Evolutionary conservation across 805 yeast genomes (phyloP).

Genomic region (Priceomyces carsonii): DNA sequence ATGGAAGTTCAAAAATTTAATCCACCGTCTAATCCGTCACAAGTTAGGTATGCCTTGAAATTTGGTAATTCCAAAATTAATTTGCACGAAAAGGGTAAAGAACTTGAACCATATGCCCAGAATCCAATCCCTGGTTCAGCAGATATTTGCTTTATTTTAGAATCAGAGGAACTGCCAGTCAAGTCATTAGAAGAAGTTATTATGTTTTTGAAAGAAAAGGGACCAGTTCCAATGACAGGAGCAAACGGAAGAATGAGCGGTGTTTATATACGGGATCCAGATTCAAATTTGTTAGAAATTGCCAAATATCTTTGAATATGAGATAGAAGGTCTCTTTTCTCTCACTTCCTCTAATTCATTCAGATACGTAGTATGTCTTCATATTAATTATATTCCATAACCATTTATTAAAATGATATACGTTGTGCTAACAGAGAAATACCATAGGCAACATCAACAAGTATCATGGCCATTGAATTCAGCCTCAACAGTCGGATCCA

Average conservation of each 20-base stretch:
- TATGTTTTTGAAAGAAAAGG: slow-evolving; percentile 4
- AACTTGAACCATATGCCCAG: slow-evolving; percentile 7
- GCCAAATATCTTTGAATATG: too few relatives aligned
- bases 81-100: slow-evolving; percentile 8
- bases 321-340: too few relatives aligned
- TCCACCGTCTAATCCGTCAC: slow-evolving; percentile 6
- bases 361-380: too few relatives aligned
- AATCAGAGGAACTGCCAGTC: slow-evolving; percentile 2
- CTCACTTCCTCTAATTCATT: too few relatives aligned
- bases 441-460: too few relatives aligned
- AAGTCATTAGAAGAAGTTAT: slow-evolving; percentile 4
- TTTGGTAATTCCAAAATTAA: slow-evolving; percentile 10
- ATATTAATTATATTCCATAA: too few relatives aligned
- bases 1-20: slow-evolving; percentile 4
- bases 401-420: too few relatives aligned
- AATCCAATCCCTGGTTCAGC: slow-evolving; percentile 8
- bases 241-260: slow-evolving; percentile 8
- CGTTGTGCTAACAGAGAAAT: too few relatives aligned
- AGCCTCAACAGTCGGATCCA: too few relatives aligned
- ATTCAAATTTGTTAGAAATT: slow-evolving; percentile 7
- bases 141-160: slow-evolving; percentile 10
- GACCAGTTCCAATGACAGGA: slow-evolving; percentile 9
- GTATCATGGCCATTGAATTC: too few relatives aligned
- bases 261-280: slow-evolving; percentile 10
- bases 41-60: slow-evolving; percentile 5